Base-by-base conservation (phyloP, 1,284 basidiomycete genomes). In the Ganoderma boninense region DNA sequence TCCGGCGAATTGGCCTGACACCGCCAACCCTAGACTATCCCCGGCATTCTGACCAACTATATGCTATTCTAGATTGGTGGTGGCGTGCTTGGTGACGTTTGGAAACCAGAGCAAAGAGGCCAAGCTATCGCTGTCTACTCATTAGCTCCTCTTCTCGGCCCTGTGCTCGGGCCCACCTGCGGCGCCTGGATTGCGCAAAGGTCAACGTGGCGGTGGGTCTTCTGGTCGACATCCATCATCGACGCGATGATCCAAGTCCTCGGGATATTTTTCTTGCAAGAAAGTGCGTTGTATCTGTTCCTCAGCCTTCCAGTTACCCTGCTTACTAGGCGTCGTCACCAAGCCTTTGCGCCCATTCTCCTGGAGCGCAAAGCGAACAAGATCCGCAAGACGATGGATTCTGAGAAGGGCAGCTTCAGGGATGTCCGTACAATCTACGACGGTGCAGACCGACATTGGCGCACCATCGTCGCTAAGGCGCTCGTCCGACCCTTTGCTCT, bases 81-180 rank as follows among this genome's bases (percentile, higher is more conserved):
- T 42, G 88, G 87, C 32, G 82, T 86, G 0, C 74, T 90, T 10
- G 83, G 84, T 1, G 89, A 90, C 74, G 76, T 87, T 29, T 90
- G 84, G 79, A 72, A 77, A 5, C 79, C 85, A 3, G 83, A 86
- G 52, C 80, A 87, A 69, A 76, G 86, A 65, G 87, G 87, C 0
- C 78, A 83, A 62, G 85, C 86, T 0, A 81, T 86, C 14, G 84
- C 86, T 0, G 73, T 87, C 10, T 88, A 87, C 73, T 85, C 86
- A 2, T 78, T 87, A 6, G 85, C 84, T 0, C 84, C 85, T 6
- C 71, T 84, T 0, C 74, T 84, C 5, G 85, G 84, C 0, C 86
- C 86, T 0, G 82, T 85, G 18, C 75, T 89, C 44, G 84, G 85
- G 0, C 83, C 83, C 16, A 73, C 81, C 0, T 79, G 80, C 35